Evolutionary conservation across 2,329 filamentous ascomycete species (phyloP).

Genomic region (Pseudocercospora macadamiae): DNA sequence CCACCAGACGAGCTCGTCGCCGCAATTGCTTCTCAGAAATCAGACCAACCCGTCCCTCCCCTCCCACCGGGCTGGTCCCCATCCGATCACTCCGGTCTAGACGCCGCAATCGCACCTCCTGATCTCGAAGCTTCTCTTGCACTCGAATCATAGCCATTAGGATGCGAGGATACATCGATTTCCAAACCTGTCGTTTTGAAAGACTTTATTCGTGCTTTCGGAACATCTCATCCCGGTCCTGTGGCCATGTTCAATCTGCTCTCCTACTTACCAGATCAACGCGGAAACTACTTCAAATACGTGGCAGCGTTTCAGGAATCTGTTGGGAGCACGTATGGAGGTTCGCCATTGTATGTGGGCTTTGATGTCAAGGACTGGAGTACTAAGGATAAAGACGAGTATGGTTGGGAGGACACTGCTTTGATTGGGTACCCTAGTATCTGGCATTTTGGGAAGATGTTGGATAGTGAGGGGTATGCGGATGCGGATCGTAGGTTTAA

Average conservation of each 20-base stretch:
- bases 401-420: conserved; percentile 25
- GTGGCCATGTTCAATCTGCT: conserved; percentile 30
- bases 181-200: conserved; percentile 13
- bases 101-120: conserved; percentile 19
- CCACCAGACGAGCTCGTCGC: conserved; percentile 16
- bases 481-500: conserved; percentile 30
- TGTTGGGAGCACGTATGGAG: conserved; percentile 24
- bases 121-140: conserved; percentile 27
- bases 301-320: conserved; percentile 23
- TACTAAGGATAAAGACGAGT: conserved; percentile 17
- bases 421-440: conserved; percentile 29
- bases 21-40: conserved; percentile 3
- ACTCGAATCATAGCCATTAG: conserved; percentile 19
- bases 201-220: conserved; percentile 25
- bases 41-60: background rate
- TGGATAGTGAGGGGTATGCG: conserved; percentile 31
- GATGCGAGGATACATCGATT: background rate
- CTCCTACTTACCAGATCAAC: conserved; percentile 21
- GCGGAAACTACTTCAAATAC: conserved; percentile 25
- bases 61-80: conserved; percentile 27
- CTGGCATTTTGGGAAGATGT: conserved; percentile 32
- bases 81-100: conserved; percentile 23
- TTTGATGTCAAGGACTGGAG: conserved; percentile 16
- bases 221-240: conserved; percentile 21
- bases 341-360: conserved; percentile 19